These are phyloP conservation scores for Phytophthora crassamura DNA, from an alignment of 352 stramenopile species.

Conservation along the genomic window DNA sequence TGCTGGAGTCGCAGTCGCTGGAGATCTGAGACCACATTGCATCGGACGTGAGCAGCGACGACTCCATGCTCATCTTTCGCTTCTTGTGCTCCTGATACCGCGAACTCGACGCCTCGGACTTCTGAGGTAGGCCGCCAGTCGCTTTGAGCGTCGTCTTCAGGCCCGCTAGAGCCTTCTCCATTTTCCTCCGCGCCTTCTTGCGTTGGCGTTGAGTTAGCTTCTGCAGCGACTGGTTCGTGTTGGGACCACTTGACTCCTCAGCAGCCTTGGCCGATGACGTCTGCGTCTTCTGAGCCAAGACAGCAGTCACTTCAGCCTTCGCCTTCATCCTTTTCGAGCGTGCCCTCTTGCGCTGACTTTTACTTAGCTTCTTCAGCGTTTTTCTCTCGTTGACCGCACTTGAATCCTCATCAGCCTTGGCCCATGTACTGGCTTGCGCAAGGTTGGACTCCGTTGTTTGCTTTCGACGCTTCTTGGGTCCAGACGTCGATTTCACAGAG, in stretches of 20 bases:
- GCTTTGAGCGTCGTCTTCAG: conserved; percentile 5
- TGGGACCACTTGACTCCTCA: no score
- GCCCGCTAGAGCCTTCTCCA: conserved; percentile 11
- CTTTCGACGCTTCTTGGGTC: conserved; percentile 28
- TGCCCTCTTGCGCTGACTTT: conserved; percentile 12
- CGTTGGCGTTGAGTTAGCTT: no score
- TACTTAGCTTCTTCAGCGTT: conserved; percentile 8
- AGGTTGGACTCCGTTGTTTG: conserved; percentile 19
- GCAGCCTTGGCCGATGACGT: not conserved
- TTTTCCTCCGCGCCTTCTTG: conserved; percentile 20
- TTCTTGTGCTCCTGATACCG: conserved; percentile 29
- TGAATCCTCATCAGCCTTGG: not conserved
- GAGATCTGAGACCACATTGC: conserved; percentile 76
- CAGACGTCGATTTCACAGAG: not conserved
- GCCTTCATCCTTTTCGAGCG: conserved; percentile 11
- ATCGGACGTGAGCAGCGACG: conserved; percentile 63
- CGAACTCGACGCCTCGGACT: conserved; percentile 7
- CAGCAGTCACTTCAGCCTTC: not conserved
- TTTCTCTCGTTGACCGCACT: not conserved
- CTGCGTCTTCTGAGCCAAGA: not conserved
- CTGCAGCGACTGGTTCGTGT: no score
- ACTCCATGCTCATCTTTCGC: conserved; percentile 75
- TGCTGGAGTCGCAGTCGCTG: conserved; percentile 39
- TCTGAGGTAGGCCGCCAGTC: not conserved
- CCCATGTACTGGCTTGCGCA: not conserved